phyloP scores from a whole-genome alignment of 495 filamentous ascomycete genomes.

The Cryomyces minteri region DNA sequence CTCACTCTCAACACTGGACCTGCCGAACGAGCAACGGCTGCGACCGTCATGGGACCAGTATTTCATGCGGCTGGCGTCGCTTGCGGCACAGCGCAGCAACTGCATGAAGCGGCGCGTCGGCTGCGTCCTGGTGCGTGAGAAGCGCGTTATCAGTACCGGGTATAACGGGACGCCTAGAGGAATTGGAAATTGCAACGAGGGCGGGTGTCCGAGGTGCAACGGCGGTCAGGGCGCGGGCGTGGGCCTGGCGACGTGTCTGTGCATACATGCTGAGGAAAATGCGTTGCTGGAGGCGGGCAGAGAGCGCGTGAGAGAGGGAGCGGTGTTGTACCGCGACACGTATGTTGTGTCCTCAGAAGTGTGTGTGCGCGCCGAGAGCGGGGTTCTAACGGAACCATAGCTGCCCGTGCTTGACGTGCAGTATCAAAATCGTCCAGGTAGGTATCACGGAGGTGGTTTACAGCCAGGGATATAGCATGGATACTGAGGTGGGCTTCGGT shows the following conservation, averaged over 20 bases:
- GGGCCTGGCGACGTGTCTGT: constrained; percentile 70
- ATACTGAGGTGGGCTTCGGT: constrained; percentile 29
- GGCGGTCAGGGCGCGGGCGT: constrained; percentile 46
- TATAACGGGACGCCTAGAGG: constrained; percentile 92
- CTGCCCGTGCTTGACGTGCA: constrained; percentile 95
- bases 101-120: constrained; percentile 97
- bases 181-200: constrained; percentile 77
- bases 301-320: constrained; percentile 62
- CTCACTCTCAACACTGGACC: constrained; percentile 47
- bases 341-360: constrained; percentile 13
- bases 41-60: constrained; percentile 95
- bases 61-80: constrained; percentile 87
- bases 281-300: constrained; percentile 84
- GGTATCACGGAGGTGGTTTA: constrained; percentile 93
- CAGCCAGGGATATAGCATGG: constrained; percentile 84
- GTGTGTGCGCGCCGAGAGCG: constrained; percentile 3
- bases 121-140: constrained; percentile 79
- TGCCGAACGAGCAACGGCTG: constrained; percentile 60
- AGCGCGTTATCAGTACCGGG: constrained; percentile 83
- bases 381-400: constrained; percentile 13
- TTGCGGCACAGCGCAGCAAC: constrained; percentile 81
- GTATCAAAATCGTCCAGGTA: constrained; percentile 92
- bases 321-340: constrained; percentile 86
- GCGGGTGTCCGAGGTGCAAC: constrained; percentile 84
- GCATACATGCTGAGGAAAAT: constrained; percentile 94